Base-by-base conservation (phyloP, 2,329 filamentous ascomycete genomes). In the Cercospora zeina region DNA sequence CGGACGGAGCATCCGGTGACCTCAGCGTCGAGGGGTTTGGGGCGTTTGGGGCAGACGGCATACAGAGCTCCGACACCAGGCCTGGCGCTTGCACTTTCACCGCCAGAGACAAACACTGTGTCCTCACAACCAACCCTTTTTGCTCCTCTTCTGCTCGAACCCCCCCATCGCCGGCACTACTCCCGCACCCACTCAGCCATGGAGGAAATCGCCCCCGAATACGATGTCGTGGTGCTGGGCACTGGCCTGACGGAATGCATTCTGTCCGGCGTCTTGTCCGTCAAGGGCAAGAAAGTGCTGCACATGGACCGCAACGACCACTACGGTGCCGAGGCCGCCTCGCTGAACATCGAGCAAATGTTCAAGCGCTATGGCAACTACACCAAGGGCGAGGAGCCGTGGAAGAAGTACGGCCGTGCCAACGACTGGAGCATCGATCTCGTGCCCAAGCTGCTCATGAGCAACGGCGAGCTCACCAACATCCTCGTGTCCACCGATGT, bases 381-480 rank as follows among this genome's bases (percentile, higher is more conserved):
- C 76, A 77, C 80, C 63, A 77, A 84, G 65, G 90, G 89, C 71
- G 88, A 92, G 75, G 90, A 97, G 83, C 93, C 93, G 69, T 97
- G 95, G 95, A 93, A 96, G 83, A 93, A 96, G 80, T 97, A 97
- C 78, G 93, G 93, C 72, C 89, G 95, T 64, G 83, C 88, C 76
- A 97, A 97, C 81, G 93, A 97, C 85, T 99, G 95, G 95, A 97
- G 97, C 83, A 96, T 99, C 79, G 96, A 99, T 77, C 85, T 99
- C 65, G 93, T 99, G 54, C 93, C 95, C 70, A 99, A 99, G 85
- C 88, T 99, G 74, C 86, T 99, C 78, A 97, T 99, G 93, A 92
- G 93, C 64, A 96, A 96, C 67, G 95, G 95, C 78, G 93, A 99
- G 81, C 84, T 99, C 76, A 97, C 93, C 77, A 97, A 97, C 81